A percentile compares a stretch with the other conserved stretches of the same genome.
Evolutionary conservation across 768 basidiomycete genomes (phyloP).

Genomic region (Coprinopsis cinerea): DNA sequence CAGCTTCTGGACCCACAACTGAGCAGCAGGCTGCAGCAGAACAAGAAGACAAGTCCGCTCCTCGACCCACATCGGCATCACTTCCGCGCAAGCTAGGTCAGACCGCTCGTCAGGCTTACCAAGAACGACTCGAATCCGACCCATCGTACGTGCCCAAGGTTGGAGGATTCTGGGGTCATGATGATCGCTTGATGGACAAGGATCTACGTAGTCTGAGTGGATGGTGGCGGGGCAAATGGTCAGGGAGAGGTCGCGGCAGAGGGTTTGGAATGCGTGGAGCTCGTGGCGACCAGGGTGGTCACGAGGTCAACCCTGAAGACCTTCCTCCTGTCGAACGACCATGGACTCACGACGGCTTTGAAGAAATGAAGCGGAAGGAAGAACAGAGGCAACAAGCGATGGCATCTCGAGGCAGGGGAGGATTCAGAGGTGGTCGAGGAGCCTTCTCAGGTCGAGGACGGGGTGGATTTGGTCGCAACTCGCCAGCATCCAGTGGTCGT

Average conservation of each 20-base stretch:
- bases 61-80: constrained; percentile 12
- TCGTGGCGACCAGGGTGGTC: constrained; percentile 39
- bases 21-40: background rate
- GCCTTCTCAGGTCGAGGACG: constrained; percentile 24
- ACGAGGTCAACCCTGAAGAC: constrained; percentile 21
- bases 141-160: constrained; percentile 88
- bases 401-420: constrained; percentile 20
- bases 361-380: constrained; percentile 77
- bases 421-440: constrained; percentile 43
- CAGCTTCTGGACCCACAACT: constrained; percentile 3
- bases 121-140: constrained; percentile 73
- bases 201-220: constrained; percentile 75
- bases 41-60: constrained; percentile 3
- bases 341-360: constrained; percentile 87
- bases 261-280: constrained; percentile 46
- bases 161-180: constrained; percentile 93
- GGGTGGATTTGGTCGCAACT: constrained; percentile 30
- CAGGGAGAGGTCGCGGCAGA: constrained; percentile 52
- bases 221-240: constrained; percentile 84
- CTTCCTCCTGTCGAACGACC: constrained; percentile 58
- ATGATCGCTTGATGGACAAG: constrained; percentile 83
- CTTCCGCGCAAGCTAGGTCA: constrained; percentile 41
- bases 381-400: constrained; percentile 39
- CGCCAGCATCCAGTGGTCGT: constrained; percentile 24
- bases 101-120: constrained; percentile 80